Evolutionary conservation across 495 filamentous ascomycete genomes (phyloP).

Genomic region (Neohortaea acidophila): DNA sequence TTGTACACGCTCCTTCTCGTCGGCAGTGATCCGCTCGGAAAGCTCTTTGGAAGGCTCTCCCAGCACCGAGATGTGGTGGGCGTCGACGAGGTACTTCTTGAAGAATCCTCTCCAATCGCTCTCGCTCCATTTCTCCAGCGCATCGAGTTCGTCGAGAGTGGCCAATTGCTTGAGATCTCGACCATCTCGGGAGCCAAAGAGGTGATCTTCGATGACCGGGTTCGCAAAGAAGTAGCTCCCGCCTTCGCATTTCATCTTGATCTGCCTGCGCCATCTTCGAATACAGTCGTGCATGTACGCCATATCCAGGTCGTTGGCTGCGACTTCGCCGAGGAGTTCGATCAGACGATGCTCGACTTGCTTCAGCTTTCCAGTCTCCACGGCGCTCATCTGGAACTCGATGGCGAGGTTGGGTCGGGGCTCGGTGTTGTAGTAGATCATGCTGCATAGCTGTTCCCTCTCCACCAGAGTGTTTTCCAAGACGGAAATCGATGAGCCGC

Average conservation of each 20-base stretch:
- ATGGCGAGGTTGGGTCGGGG: constrained; percentile 66
- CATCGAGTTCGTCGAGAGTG: constrained; percentile 57
- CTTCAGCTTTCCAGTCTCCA: constrained; percentile 69
- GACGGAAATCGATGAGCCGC: constrained; percentile 80
- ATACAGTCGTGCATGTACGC: constrained; percentile 76
- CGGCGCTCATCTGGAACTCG: constrained; percentile 66
- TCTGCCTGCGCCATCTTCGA: constrained; percentile 55
- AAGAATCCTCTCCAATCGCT: constrained; percentile 69
- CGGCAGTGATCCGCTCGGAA: constrained; percentile 54
- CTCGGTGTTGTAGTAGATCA: constrained; percentile 59
- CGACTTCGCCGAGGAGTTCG: constrained; percentile 63
- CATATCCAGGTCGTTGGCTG: constrained; percentile 70
- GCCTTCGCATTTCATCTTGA: constrained; percentile 64
- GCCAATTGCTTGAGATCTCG: constrained; percentile 57
- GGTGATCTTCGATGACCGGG: constrained; percentile 74
- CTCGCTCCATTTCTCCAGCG: constrained; percentile 64
- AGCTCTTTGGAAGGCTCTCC: constrained; percentile 47
- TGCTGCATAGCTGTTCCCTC: constrained; percentile 79
- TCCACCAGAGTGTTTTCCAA: constrained; percentile 88
- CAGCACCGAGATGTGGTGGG: constrained; percentile 70
- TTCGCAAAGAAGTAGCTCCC: constrained; percentile 60
- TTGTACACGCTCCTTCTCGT: constrained; percentile 44
- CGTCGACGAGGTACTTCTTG: constrained; percentile 70
- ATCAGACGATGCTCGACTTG: constrained; percentile 77
- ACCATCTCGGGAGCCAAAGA: constrained; percentile 78